These are phyloP conservation scores for Aspergillus cristatus DNA, from an alignment of 495 filamentous ascomycete genomes.

Conservation along the genomic window DNA sequence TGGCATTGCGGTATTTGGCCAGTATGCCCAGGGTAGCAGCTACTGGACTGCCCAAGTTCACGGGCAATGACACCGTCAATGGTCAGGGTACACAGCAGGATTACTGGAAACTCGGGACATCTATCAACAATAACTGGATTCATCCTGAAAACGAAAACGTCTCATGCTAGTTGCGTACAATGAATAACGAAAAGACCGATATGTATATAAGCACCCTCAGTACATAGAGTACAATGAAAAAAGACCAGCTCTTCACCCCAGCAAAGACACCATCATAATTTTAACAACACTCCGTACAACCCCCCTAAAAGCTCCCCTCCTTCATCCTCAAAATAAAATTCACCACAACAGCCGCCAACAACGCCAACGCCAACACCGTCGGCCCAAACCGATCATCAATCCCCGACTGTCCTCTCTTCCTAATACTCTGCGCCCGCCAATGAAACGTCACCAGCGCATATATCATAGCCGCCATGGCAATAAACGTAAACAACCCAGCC, in stretches of 20 bases:
- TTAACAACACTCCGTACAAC: neutral
- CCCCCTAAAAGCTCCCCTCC: constrained; percentile 24
- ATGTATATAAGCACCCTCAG: no score
- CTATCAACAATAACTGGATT: constrained; percentile 10
- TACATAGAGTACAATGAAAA: no score
- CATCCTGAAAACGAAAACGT: neutral
- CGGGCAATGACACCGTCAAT: constrained; percentile 11
- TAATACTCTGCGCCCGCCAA: constrained; percentile 90
- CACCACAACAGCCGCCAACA: constrained; percentile 79
- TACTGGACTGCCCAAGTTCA: constrained; percentile 22
- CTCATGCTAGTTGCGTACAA: constrained; percentile 3
- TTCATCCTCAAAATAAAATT: constrained; percentile 86
- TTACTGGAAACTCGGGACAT: constrained; percentile 19
- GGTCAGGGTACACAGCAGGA: constrained; percentile 16
- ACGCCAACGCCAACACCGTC: constrained; percentile 73
- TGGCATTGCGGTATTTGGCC: constrained; percentile 12
- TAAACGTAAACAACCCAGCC: constrained; percentile 84
- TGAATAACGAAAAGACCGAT: no score
- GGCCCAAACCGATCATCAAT: constrained; percentile 95
- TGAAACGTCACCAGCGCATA: constrained; percentile 94
- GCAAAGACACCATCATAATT: no score
- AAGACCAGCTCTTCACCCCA: no score
- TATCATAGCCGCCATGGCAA: constrained; percentile 91
- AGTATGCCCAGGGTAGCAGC: constrained; percentile 15
- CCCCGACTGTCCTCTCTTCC: constrained; percentile 81